Evolutionary conservation across 805 yeast species (phyloP).

Genomic region (Hanseniaspora pseudoguilliermondii): DNA sequence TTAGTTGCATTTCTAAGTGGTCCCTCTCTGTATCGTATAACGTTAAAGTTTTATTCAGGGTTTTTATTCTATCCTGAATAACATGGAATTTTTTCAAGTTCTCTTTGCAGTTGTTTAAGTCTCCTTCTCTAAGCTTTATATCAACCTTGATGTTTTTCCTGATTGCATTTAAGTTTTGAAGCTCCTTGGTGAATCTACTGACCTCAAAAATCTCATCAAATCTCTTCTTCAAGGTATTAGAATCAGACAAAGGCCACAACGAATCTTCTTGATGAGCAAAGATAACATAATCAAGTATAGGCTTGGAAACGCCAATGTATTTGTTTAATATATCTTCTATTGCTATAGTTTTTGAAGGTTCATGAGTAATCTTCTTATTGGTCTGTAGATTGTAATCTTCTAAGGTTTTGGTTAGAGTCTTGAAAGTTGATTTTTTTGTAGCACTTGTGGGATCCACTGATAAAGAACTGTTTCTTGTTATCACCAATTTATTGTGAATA

Average conservation of each 20-base stretch:
- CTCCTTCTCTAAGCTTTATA: constrained; percentile 29
- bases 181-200: constrained; percentile 76
- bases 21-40: constrained; percentile 37
- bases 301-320: constrained; percentile 74
- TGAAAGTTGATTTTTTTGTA: constrained; percentile 52
- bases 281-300: constrained; percentile 80
- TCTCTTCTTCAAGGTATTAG: constrained; percentile 72
- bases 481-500: constrained; percentile 46
- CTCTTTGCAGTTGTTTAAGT: constrained; percentile 55
- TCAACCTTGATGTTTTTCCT: constrained; percentile 68
- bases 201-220: constrained; percentile 97
- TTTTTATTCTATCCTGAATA: constrained; percentile 36
- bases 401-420: constrained; percentile 62
- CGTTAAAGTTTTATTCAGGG: constrained; percentile 34
- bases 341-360: constrained; percentile 73
- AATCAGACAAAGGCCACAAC: constrained; percentile 91
- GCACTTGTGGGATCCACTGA: constrained; percentile 44
- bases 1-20: constrained; percentile 37
- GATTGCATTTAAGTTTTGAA: constrained; percentile 62
- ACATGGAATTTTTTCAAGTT: constrained; percentile 64
- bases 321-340: constrained; percentile 70
- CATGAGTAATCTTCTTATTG: constrained; percentile 55
- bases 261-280: constrained; percentile 97
- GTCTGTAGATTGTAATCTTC: constrained; percentile 68
- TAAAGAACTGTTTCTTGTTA: constrained; percentile 74